These are phyloP conservation scores for Cyberlindnera samutprakarnensis DNA, from an alignment of 805 yeast species.

Conservation along the genomic window DNA sequence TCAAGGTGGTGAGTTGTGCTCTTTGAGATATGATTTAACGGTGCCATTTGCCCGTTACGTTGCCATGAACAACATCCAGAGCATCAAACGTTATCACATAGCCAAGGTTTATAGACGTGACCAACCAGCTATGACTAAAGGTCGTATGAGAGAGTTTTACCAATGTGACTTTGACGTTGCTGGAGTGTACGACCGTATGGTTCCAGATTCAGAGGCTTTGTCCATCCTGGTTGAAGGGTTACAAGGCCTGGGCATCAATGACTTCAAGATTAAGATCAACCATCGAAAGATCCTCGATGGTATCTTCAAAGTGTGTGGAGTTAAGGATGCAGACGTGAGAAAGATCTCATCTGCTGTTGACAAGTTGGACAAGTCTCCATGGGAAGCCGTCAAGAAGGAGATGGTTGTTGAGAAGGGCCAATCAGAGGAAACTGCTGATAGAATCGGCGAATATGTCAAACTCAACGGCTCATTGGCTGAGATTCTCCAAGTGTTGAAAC, in stretches of 20 bases:
- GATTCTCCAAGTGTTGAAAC: conserved; percentile 45
- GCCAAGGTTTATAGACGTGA: conserved; percentile 99
- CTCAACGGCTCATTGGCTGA: conserved; percentile 70
- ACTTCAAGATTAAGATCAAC: conserved; percentile 87
- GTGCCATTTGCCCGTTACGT: conserved; percentile 98
- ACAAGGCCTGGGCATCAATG: conserved; percentile 72
- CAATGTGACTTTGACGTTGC: conserved; percentile 99
- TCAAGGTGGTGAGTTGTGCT: conserved; percentile 97
- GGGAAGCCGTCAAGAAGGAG: conserved; percentile 91
- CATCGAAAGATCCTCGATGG: conserved; percentile 97
- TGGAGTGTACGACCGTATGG: conserved; percentile 88
- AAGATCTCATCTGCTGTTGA: conserved; percentile 93
- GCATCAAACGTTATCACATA: conserved; percentile 90
- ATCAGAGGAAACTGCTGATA: conserved; percentile 85
- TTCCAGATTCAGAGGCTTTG: conserved; percentile 90
- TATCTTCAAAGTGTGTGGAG: conserved; percentile 92
- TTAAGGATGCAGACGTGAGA: conserved; percentile 87
- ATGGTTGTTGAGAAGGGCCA: conserved; percentile 90
- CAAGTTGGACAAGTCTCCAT: conserved; percentile 89
- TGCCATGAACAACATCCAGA: conserved; percentile 88
- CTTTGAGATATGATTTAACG: conserved; percentile 92
- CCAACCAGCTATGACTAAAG: conserved; percentile 99
- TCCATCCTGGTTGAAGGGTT: conserved; percentile 80
- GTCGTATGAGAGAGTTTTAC: conserved; percentile 98
- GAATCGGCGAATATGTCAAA: conserved; percentile 86